Evolutionary conservation across 2,329 filamentous ascomycete species (phyloP), one percentile per base, ranked within the genome.

Genomic region (Sarocladium strictum): DNA sequence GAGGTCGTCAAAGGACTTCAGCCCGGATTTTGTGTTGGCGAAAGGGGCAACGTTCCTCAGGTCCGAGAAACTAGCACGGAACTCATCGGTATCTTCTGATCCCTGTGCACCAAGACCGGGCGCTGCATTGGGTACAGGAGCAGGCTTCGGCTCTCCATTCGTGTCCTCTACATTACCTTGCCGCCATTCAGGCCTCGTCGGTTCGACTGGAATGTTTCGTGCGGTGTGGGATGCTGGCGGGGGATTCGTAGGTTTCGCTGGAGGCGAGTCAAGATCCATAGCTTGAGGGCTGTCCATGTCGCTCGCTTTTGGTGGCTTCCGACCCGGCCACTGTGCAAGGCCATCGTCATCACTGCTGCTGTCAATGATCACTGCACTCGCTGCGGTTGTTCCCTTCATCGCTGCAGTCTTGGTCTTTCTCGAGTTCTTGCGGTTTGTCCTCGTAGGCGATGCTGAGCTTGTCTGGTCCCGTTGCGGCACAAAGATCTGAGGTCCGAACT

Each of bases 261-360:
- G 67, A 52, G 81, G 79, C 3, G 78, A 75, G 61, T 86, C 83
- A 52, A 86, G 84, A 58, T 86, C 83, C 83, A 86, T 86, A 14
- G 82, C 80, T 55, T 77, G 80, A 2, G 81, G 78, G 58, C 77
- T 82, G 33, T 72, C 72, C 11, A 66, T 64, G 5, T 58, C 55
- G 2, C 65, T 61, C 24, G 64, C 63, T 12, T 61, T 56, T 33
- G 68, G 64, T 5, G 63, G 58, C 49, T 70, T 69, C 54, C 69
- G 64, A 43, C 69, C 67, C 37, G 64, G 57, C 69, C 69, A 66
- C 37, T 69, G 58, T 6, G 66, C 62, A 4, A 58, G 61, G 32
- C 70, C 73, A 41, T 75, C 75, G 5, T 74, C 73, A 37, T 72
- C 76, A 53, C 72, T 77, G 51, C 72, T 74, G 3, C 76, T 76